These are phyloP conservation scores for Ulota crispa DNA, from an alignment of 225 moss, liverwort and hornwort genomes.

Conservation along the genomic window DNA sequence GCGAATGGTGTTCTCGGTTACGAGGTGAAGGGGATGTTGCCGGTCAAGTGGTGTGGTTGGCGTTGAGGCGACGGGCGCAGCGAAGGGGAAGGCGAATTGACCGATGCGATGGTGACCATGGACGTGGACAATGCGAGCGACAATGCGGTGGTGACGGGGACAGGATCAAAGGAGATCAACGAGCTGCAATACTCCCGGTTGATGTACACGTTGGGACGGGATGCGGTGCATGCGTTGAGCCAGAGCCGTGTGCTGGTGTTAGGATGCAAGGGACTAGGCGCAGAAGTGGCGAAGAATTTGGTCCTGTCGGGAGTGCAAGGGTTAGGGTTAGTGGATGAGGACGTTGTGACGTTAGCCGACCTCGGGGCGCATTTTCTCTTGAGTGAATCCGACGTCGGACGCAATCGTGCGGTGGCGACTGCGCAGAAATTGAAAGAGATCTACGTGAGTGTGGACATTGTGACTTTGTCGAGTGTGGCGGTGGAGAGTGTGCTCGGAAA, in stretches of 20 bases:
- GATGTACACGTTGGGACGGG: slow-evolving; percentile 48
- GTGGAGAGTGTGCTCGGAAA: slow-evolving; percentile 63
- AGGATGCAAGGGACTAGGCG: slow-evolving; percentile 83
- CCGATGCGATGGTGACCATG: slow-evolving; percentile 56
- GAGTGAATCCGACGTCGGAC: slow-evolving; percentile 71
- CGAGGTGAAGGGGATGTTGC: slow-evolving; percentile 18
- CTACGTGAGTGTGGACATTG: slow-evolving; percentile 59
- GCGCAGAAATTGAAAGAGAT: slow-evolving; percentile 82
- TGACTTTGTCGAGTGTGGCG: slow-evolving; percentile 52
- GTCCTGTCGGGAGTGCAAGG: slow-evolving; percentile 77
- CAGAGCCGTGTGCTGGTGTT: slow-evolving; percentile 60
- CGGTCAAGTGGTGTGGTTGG: slow-evolving; percentile 6
- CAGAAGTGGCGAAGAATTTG: slow-evolving; percentile 94
- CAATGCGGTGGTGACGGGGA: slow-evolving; percentile 28
- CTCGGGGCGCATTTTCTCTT: slow-evolving; percentile 82
- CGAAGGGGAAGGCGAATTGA: not conserved
- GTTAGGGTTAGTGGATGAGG: slow-evolving; percentile 90
- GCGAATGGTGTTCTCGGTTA: not conserved
- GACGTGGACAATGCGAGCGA: slow-evolving; percentile 64
- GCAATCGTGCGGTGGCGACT: slow-evolving; percentile 73
- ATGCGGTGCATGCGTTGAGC: slow-evolving; percentile 39
- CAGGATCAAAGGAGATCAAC: slow-evolving; percentile 44
- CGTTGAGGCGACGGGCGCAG: slow-evolving; percentile 22
- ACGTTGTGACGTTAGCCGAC: slow-evolving; percentile 65
- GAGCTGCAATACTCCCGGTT: slow-evolving; percentile 59